Conservation (phyloP, 306 rosid species). For the Cajanus cajan region DNA sequence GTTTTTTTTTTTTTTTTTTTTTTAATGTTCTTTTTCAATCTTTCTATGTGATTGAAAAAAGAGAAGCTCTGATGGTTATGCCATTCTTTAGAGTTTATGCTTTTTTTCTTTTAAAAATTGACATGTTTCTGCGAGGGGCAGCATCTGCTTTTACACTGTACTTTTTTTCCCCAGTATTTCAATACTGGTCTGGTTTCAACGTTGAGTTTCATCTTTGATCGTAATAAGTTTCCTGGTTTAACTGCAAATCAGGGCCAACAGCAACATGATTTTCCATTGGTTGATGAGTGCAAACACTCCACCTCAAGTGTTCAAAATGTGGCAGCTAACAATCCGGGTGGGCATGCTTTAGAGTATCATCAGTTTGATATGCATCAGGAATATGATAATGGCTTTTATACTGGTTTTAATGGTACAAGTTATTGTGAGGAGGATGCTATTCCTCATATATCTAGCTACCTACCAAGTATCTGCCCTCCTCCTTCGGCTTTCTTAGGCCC, state of each 20-base stretch:
- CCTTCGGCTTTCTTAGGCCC: constrained; percentile 98
- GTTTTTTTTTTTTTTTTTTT: no score
- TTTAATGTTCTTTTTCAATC: not conserved
- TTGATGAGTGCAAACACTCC: constrained; percentile 65
- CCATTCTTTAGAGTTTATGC: not conserved
- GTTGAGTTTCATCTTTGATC: constrained; percentile 33
- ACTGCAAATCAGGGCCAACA: constrained; percentile 59
- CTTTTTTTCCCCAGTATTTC: constrained; percentile 42
- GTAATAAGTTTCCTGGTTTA: constrained; percentile 51
- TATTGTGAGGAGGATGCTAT: constrained; percentile 59
- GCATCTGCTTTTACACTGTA: not conserved
- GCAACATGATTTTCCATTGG: constrained; percentile 64
- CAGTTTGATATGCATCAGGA: constrained; percentile 67
- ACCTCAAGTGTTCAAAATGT: constrained; percentile 54
- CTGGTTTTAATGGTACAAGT: constrained; percentile 47
- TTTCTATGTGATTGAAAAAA: not conserved
- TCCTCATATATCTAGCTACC: constrained; percentile 72
- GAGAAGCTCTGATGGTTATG: not conserved
- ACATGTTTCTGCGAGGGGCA: not conserved
- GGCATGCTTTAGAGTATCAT: constrained; percentile 66
- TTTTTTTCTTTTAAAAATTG: not conserved
- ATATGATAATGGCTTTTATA: constrained; percentile 56
- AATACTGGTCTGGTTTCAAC: constrained; percentile 35
- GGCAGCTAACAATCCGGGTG: constrained; percentile 60
- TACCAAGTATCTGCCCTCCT: constrained; percentile 84